phyloP scores from a whole-genome alignment of 129 eudicot species.

The Helichrysum umbraculigerum region DNA sequence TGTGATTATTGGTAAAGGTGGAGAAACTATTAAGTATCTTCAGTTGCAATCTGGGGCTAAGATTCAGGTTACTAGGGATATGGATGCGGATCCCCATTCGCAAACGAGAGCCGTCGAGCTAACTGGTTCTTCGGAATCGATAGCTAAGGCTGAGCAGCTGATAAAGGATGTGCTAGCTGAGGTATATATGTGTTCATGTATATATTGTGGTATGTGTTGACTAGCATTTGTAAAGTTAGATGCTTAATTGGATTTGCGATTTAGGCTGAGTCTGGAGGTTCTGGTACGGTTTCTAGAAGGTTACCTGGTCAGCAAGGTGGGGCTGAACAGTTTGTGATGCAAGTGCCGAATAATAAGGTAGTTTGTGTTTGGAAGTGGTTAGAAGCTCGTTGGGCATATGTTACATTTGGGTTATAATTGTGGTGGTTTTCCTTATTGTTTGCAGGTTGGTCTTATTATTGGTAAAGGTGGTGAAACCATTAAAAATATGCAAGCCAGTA shows the following conservation, averaged over 20 bases:
- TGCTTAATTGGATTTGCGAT: background rate
- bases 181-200: conserved; percentile 36
- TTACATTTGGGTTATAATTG: background rate
- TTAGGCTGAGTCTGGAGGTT: conserved; percentile 90
- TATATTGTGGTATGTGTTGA: background rate
- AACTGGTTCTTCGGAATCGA: conserved; percentile 69
- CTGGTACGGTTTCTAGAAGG: conserved; percentile 66
- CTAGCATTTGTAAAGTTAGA: background rate
- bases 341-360: conserved; percentile 88
- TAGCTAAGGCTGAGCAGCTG: conserved; percentile 83
- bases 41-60: conserved; percentile 92
- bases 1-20: conserved; percentile 95
- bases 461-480: conserved; percentile 99
- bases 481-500: conserved; percentile 77
- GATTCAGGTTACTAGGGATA: conserved; percentile 91
- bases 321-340: conserved; percentile 65
- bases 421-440: background rate
- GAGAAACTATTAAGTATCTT: conserved; percentile 91
- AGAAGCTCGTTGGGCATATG: background rate
- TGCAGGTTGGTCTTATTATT: conserved; percentile 95
- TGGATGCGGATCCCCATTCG: conserved; percentile 83
- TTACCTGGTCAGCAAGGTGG: conserved; percentile 66
- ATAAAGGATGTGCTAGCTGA: conserved; percentile 75
- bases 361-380: background rate
- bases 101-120: conserved; percentile 73